phyloP scores from a whole-genome alignment of 495 filamentous ascomycete genomes.

The Chaetomium fimeti region DNA sequence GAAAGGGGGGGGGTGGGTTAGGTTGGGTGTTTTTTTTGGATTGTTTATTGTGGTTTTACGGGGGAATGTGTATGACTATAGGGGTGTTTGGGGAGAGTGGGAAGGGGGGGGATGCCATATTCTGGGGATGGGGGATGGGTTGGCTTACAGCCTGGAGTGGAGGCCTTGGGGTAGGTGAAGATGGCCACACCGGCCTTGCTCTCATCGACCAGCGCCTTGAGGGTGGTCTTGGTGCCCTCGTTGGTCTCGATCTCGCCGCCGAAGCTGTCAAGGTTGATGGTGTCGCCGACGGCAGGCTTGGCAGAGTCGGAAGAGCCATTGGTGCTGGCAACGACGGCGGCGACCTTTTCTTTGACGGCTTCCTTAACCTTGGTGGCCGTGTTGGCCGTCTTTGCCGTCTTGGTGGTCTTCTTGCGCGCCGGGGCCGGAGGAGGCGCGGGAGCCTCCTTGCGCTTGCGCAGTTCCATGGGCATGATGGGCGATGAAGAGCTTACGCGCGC shows the following conservation, averaged over 20 bases:
- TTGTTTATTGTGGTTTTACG: constrained; percentile 18
- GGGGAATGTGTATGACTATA: neutral
- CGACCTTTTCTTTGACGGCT: constrained; percentile 38
- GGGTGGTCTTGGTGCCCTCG: constrained; percentile 71
- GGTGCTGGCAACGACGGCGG: constrained; percentile 42
- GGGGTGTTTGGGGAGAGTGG: neutral
- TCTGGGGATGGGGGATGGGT: too few relatives aligned
- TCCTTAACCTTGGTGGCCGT: constrained; percentile 48
- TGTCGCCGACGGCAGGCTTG: constrained; percentile 48
- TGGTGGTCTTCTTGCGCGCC: constrained; percentile 41
- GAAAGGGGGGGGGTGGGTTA: neutral
- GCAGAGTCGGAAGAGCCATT: constrained; percentile 40
- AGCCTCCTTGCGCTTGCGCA: constrained; percentile 73
- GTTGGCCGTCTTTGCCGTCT: constrained; percentile 42
- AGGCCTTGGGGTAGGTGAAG: constrained; percentile 95
- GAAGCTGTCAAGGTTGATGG: constrained; percentile 66
- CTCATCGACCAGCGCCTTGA: constrained; percentile 73
- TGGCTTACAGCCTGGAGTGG: constrained; percentile 86
- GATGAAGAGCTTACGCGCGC: constrained; percentile 9
- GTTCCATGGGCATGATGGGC: constrained; percentile 55
- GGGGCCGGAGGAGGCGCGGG: constrained; percentile 51
- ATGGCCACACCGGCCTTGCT: constrained; percentile 85
- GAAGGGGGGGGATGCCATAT: neutral
- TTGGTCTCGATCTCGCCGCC: constrained; percentile 83
- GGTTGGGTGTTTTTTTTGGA: neutral